Evolutionary conservation across 306 rosid species (phyloP).

Genomic region (Adenanthera pavonina): DNA sequence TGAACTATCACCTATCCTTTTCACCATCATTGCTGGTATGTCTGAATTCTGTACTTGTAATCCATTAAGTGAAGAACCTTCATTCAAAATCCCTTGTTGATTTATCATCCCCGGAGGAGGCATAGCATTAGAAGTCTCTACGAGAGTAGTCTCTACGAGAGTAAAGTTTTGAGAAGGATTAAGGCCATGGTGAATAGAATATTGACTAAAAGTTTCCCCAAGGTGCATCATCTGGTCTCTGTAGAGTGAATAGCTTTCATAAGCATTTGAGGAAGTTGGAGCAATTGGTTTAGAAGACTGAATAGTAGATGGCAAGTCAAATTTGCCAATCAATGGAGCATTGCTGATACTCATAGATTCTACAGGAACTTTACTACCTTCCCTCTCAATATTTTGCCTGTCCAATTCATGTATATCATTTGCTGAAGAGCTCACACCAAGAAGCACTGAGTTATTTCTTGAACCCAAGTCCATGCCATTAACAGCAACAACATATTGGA

Average conservation of each 20-base stretch:
- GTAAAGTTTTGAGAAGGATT: slow-evolving; percentile 42
- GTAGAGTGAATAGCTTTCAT: slow-evolving; percentile 46
- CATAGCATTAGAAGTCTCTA: slow-evolving; percentile 35
- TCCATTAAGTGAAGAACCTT: slow-evolving; percentile 42
- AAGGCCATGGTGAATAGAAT: slow-evolving; percentile 47
- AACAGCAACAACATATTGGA: slow-evolving; percentile 76
- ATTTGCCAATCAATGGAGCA: slow-evolving; percentile 42
- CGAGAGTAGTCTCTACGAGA: slow-evolving; percentile 37
- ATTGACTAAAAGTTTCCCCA: slow-evolving; percentile 49
- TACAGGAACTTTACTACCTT: slow-evolving; percentile 41
- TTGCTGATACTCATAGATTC: slow-evolving; percentile 42
- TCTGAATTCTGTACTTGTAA: slow-evolving; percentile 43
- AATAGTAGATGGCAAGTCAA: slow-evolving; percentile 39
- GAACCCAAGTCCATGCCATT: slow-evolving; percentile 74
- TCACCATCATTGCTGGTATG: slow-evolving; percentile 43
- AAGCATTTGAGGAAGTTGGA: slow-evolving; percentile 50
- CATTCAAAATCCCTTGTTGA: slow-evolving; percentile 47
- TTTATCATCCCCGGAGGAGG: slow-evolving; percentile 45
- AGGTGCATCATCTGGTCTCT: slow-evolving; percentile 46
- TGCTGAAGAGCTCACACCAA: slow-evolving; percentile 52
- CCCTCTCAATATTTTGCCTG: slow-evolving; percentile 50
- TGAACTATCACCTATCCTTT: slow-evolving; percentile 46
- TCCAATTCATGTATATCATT: slow-evolving; percentile 51
- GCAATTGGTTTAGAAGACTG: slow-evolving; percentile 49
- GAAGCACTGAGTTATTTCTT: slow-evolving; percentile 54